These are phyloP conservation scores for Cyphellophora europaea DNA, from an alignment of 2,329 filamentous ascomycete species.

Conservation along the genomic window DNA sequence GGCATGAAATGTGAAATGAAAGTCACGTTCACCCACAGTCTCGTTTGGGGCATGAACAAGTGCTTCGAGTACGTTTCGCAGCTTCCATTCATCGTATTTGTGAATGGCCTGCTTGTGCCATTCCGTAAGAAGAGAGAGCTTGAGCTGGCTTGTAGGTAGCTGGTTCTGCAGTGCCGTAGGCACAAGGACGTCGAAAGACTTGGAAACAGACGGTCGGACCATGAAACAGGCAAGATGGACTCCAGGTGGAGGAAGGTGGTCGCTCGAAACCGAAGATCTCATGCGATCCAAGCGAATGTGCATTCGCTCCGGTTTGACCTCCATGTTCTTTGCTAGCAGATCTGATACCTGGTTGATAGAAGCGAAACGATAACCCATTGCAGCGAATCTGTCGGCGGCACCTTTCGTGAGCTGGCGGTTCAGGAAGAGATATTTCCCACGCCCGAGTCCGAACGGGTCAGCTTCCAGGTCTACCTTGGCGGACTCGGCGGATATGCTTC, in stretches of 20 bases:
- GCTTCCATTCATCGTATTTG: constrained; percentile 31
- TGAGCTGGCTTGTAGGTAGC: constrained; percentile 50
- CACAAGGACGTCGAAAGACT: constrained; percentile 57
- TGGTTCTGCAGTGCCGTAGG: constrained; percentile 47
- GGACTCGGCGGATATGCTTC: constrained; percentile 21
- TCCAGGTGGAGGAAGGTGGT: constrained; percentile 22
- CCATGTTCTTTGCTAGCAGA: constrained; percentile 63
- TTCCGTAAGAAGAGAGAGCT: constrained; percentile 42
- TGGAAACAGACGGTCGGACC: constrained; percentile 38
- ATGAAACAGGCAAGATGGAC: constrained; percentile 35
- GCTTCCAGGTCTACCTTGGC: neutral
- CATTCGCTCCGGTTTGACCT: constrained; percentile 58
- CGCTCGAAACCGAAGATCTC: constrained; percentile 39
- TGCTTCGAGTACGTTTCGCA: constrained; percentile 26
- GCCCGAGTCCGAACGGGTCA: constrained; percentile 32
- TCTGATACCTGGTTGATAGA: constrained; percentile 57
- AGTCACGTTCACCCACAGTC: constrained; percentile 21
- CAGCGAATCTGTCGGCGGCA: constrained; percentile 56
- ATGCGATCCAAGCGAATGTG: constrained; percentile 54
- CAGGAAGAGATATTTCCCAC: constrained; percentile 73
- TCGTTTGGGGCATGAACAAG: constrained; percentile 15
- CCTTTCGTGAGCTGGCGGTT: constrained; percentile 53
- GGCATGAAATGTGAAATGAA: constrained; percentile 39
- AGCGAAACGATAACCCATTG: constrained; percentile 71
- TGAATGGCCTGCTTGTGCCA: constrained; percentile 47